Evolutionary conservation across 2,329 filamentous ascomycete genomes (phyloP), one percentile per base, ranked within the genome.

Genomic region (Diplodia seriata): DNA sequence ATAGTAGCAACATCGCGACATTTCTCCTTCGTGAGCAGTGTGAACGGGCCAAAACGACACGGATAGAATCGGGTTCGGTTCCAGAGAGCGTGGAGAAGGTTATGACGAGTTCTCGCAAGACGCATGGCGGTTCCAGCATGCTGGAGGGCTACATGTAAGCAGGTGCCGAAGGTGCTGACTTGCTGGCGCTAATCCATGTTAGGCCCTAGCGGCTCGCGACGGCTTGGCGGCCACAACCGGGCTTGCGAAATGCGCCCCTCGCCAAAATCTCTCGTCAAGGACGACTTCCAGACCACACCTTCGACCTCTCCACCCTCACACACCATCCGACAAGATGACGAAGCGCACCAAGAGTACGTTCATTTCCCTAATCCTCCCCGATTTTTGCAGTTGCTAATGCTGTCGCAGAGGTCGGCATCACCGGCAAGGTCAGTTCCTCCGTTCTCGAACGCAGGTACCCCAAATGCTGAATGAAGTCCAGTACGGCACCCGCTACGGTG

Each of bases 351-450:
- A 76, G 74, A 76, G 66, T 68, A 62, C 11, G 66, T 62, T n/a
- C 15, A 59, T 40, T 31, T 29, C 23, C 56, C 15, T 12, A 3
- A 29, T 20, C 33, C 26, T 11, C 11, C 20, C 15, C 50, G 33
- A 49, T 64, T 63, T 62, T 63, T 36, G 14, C 66, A 26, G 53
- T 20, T 26, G 55, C 66, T 67, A 61, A 67, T 49, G 20, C 14
- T 12, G 18, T 26, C 26, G 36, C 66, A 68, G 66, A 97, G 91
- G 93, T 97, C 90, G 93, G 93, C 84, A 94, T 97, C 84, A 97
- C 94, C 87, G 92, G 94, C 86, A 96, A 97, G 57, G 57, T 62
- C 57, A 50, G 57, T 62, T 62, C 43, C 14, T 29, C 57, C 26
- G 57, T 36, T 62, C 20, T 40, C 14, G 57, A 62, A 29, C 57